Evolutionary conservation across 139 green algal genomes (phyloP).

Genomic region (Chlorella sp.): DNA sequence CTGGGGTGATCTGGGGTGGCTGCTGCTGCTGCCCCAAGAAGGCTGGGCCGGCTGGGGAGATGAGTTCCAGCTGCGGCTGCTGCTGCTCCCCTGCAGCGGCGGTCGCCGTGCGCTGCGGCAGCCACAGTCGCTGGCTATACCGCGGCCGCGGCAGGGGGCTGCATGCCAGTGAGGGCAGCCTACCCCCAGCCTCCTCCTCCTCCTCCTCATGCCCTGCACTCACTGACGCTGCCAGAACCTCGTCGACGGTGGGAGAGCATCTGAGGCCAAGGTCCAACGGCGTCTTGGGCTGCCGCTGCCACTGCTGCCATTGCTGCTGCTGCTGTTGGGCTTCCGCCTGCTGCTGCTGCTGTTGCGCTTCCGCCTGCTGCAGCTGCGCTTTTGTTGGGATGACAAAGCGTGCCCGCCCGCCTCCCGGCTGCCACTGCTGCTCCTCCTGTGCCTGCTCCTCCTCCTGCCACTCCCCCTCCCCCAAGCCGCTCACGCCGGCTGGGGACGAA

Average conservation of each 20-base stretch:
- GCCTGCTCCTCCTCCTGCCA: neutral
- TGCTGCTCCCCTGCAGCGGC: neutral
- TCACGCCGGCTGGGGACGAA: no score
- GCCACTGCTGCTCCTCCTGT: neutral
- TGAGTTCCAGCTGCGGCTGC: neutral
- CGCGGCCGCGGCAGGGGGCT: neutral
- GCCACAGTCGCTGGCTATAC: conserved; percentile 1
- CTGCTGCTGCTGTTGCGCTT: neutral
- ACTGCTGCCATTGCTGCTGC: neutral
- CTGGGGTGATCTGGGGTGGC: neutral
- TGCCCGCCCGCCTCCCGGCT: neutral
- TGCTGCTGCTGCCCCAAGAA: conserved; percentile 9
- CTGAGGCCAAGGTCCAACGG: neutral
- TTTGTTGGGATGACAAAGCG: neutral
- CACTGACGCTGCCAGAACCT: neutral
- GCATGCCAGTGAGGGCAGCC: neutral
- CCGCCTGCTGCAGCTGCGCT: neutral
- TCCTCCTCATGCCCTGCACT: neutral
- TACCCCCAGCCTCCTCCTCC: neutral
- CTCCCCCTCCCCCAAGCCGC: neutral
- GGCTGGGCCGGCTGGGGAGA: neutral
- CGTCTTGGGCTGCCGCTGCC: neutral
- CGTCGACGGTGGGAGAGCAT: conserved; percentile 17
- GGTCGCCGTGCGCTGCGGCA: neutral
- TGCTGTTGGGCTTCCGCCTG: neutral